phyloP scores from a whole-genome alignment of 2,329 filamentous ascomycete genomes.

The Aspergillus arachidicola region DNA sequence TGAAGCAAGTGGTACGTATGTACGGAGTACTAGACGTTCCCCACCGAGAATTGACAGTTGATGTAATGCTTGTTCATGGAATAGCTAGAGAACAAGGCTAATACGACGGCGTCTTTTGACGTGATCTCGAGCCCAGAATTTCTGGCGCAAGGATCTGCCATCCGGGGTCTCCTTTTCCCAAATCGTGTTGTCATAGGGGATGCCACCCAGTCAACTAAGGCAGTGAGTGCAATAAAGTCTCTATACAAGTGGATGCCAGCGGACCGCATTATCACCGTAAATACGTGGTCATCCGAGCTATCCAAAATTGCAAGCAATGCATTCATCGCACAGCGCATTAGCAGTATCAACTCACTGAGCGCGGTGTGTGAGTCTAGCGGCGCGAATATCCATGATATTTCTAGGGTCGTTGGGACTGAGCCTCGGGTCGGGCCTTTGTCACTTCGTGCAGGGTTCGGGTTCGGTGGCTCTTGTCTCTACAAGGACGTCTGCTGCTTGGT shows the following conservation, averaged over 20 bases:
- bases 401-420: not conserved
- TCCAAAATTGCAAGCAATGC: not conserved
- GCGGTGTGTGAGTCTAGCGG: not conserved
- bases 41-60: no score
- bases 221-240: not conserved
- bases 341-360: not conserved
- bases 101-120: not conserved
- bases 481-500: not conserved
- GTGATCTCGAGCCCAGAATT: not conserved
- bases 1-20: not conserved
- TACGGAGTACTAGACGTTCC: not conserved
- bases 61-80: no score
- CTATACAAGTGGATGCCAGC: not conserved
- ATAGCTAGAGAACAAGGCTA: not conserved
- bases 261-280: constrained; percentile 1
- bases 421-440: not conserved
- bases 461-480: not conserved
- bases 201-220: no score
- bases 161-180: not conserved
- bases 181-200: not conserved
- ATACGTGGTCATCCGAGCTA: not conserved
- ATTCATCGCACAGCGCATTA: constrained; percentile 1
- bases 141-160: not conserved
- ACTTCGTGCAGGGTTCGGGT: not conserved
- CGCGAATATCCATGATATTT: not conserved